Conservation (phyloP, 78 protist genomes). For the Dictyostelium purpureum region DNA sequence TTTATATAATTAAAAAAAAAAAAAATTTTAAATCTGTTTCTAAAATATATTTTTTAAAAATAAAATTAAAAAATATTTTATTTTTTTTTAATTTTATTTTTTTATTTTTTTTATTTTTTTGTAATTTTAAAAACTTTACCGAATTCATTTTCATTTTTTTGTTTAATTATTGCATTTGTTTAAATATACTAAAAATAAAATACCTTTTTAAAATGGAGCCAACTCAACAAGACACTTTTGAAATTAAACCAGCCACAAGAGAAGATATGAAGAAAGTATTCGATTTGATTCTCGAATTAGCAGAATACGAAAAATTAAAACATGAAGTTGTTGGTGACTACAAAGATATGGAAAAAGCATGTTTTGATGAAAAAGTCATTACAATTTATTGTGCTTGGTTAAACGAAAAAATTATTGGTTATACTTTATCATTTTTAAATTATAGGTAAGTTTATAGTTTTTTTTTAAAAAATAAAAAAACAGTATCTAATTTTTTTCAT, state of each 20-base stretch:
- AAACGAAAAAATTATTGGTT: constrained; percentile 1
- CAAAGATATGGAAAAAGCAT: not conserved
- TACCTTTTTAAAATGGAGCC: constrained; percentile 1
- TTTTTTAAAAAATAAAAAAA: not conserved
- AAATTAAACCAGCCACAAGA: constrained; percentile 25
- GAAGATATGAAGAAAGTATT: constrained; percentile 25
- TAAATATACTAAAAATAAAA: not conserved
- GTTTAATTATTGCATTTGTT: not conserved
- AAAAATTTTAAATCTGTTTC: not conserved
- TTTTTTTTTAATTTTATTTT: not conserved
- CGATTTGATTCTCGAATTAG: constrained; percentile 33
- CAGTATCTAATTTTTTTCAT: not conserved
- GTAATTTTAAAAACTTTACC: not conserved
- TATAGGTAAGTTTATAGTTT: not conserved
- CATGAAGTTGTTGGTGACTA: constrained; percentile 12
- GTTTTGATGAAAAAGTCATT: constrained; percentile 11
- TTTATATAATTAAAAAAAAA: not conserved
- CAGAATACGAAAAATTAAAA: constrained; percentile 42
- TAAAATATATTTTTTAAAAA: not conserved
- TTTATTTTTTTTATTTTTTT: not conserved
- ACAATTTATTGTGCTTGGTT: not conserved
- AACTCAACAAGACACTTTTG: not conserved
- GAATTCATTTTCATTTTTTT: not conserved
- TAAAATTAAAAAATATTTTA: not conserved
- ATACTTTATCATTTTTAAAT: not conserved